These are phyloP conservation scores for Helotiales sp. DNA, from an alignment of 2,329 filamentous ascomycete genomes.

Conservation along the genomic window DNA sequence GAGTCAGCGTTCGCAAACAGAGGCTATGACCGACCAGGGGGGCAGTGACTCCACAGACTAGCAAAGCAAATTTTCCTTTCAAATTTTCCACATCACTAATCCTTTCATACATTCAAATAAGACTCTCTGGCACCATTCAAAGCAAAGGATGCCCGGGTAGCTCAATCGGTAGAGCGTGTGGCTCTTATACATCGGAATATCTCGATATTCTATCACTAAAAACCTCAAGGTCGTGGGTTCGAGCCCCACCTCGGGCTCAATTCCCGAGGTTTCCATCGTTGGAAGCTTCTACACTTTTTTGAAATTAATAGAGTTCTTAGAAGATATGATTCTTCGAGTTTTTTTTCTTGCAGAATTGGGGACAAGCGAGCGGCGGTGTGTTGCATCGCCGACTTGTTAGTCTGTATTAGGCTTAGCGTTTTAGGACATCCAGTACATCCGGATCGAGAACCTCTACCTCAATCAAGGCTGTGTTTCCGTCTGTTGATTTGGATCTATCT, in stretches of 20 bases:
- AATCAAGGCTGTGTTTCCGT: too few species aligned
- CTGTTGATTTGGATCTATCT: too few species aligned
- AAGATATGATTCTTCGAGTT: not conserved
- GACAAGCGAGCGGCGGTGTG: not conserved
- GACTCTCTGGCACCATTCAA: not conserved
- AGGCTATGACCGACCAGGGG: not conserved
- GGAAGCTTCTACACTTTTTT: not conserved
- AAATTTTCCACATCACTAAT: not conserved
- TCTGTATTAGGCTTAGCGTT: not conserved
- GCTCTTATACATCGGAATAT: slow-evolving; percentile 32
- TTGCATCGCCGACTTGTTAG: not conserved
- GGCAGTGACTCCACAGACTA: not conserved
- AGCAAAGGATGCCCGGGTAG: slow-evolving; percentile 34
- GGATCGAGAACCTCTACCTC: too few species aligned
- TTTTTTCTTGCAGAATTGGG: not conserved
- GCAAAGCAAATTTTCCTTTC: not conserved
- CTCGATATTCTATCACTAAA: not conserved
- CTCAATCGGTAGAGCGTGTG: slow-evolving; percentile 44
- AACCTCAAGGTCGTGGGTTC: slow-evolving; percentile 13
- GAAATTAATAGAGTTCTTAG: not conserved
- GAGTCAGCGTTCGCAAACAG: not conserved
- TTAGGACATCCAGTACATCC: too few species aligned
- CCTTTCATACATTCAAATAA: not conserved
- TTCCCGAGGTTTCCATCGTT: not conserved
- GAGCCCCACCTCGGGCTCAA: slow-evolving; percentile 9